phyloP scores from a whole-genome alignment of 2,329 filamentous ascomycete genomes.

The Talaromyces sp. region DNA sequence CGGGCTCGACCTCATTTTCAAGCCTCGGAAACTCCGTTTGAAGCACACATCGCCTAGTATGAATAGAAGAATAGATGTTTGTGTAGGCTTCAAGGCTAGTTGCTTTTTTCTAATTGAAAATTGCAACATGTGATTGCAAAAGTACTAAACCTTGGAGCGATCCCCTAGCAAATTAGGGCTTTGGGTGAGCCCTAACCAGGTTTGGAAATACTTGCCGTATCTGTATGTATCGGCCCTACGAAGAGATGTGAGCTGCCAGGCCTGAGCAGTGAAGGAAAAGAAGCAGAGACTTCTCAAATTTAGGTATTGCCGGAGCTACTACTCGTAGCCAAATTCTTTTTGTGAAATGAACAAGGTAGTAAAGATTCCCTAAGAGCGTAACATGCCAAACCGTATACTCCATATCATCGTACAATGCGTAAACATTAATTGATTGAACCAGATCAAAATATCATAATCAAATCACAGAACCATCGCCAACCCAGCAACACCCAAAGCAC shows the following conservation, averaged over 20 bases:
- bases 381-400: not conserved
- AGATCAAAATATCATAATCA: not conserved
- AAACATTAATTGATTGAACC: not conserved
- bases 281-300: not conserved
- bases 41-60: not conserved
- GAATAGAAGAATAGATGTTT: not conserved
- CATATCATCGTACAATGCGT: slow-evolving; percentile 5
- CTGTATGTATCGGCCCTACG: not conserved
- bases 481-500: slow-evolving; percentile 21
- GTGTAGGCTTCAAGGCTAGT: not conserved
- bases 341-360: not conserved
- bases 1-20: not conserved
- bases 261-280: not conserved
- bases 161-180: not conserved
- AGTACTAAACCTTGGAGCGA: not conserved
- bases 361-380: not conserved
- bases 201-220: not conserved
- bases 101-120: not conserved
- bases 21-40: slow-evolving; percentile 1
- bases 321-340: not conserved
- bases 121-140: slow-evolving; percentile 4
- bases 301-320: too few species aligned
- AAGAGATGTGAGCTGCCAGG: not conserved
- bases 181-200: not conserved
- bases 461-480: slow-evolving; percentile 17